Percentiles rank a stretch among this genome's conserved stretches.
phyloP scores from a whole-genome alignment of 306 rosid species.

The Gastrolobium villosum region DNA sequence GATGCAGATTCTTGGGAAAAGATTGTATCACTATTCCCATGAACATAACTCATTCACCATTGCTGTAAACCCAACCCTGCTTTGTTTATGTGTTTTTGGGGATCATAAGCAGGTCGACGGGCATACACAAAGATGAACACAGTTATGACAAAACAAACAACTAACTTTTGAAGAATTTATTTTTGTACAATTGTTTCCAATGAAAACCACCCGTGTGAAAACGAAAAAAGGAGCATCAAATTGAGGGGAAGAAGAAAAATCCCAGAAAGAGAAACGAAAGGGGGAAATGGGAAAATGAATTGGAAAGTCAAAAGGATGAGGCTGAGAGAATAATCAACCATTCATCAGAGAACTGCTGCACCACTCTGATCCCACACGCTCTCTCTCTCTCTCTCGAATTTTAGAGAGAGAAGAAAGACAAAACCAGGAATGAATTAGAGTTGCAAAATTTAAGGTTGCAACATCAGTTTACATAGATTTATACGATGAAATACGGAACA shows the following conservation, averaged over 20 bases:
- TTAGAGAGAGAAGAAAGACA: constrained; percentile 41
- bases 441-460: constrained; percentile 36
- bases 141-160: constrained; percentile 31
- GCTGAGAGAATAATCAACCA: constrained; percentile 20
- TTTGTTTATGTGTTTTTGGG: neutral
- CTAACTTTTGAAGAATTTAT: neutral
- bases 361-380: constrained; percentile 41
- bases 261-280: constrained; percentile 7
- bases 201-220: neutral
- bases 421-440: constrained; percentile 26
- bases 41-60: neutral
- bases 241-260: constrained; percentile 1
- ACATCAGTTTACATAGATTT: constrained; percentile 44
- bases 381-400: constrained; percentile 28
- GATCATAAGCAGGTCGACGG: neutral
- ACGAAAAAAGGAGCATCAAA: neutral
- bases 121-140: neutral
- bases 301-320: constrained; percentile 43
- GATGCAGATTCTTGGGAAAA: constrained; percentile 14
- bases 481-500: constrained; percentile 26
- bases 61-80: neutral
- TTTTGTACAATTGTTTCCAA: neutral
- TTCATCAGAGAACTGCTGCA: constrained; percentile 15
- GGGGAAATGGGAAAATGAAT: constrained; percentile 31
- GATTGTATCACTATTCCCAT: neutral